Base-by-base conservation (phyloP, 768 basidiomycete species). In the Stropharia rugosoannulata region DNA sequence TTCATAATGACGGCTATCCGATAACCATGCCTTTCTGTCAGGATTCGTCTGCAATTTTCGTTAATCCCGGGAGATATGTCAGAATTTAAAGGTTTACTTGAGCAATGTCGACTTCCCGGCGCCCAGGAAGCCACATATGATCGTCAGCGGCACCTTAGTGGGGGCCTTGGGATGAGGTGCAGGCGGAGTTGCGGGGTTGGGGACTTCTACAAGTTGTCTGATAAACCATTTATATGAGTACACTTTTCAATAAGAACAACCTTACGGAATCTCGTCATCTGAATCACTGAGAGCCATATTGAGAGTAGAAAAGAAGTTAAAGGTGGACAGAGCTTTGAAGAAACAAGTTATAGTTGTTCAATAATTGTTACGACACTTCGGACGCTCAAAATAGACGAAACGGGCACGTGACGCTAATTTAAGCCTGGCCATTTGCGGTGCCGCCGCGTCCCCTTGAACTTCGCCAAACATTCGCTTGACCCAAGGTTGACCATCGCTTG, bases 1-100 rank as follows among this genome's bases (percentile, higher is more conserved):
- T 96, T 97, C 93, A 97, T 95, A 59, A 96, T 97, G 18, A 99
- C 96, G 4, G 96, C 96, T 54, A 99, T 97, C 37, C 90, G 84
- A 66, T 95, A 94, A 3, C 96, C 95, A 80, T 98, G 96, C 38
- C 86, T 80, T 66, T 94, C 93, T 11, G 91, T 96, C 58, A 98
- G 75, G 63, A 98, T 95, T 32, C 95, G 87, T 62, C 87, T 90
- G 59, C 13, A 47, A 35, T 43, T 56, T 32, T 48, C 44, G 29
- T 56, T 54, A 49, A 51, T 2, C 4, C 22, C 19, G 53, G n/a
- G 68, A 18, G 41, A 44, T 15, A 36, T 18, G 45, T 54, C 37
- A 15, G 18, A 39, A 35, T 8, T 10, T n/a, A 9, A 35, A 19
- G 39, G 46, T 82, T 52, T 61, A 89, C 88, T 88, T 87, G 53